Evolutionary conservation across 768 basidiomycete genomes (phyloP).

Genomic region (Lanmaoa pseudosensibilis): DNA sequence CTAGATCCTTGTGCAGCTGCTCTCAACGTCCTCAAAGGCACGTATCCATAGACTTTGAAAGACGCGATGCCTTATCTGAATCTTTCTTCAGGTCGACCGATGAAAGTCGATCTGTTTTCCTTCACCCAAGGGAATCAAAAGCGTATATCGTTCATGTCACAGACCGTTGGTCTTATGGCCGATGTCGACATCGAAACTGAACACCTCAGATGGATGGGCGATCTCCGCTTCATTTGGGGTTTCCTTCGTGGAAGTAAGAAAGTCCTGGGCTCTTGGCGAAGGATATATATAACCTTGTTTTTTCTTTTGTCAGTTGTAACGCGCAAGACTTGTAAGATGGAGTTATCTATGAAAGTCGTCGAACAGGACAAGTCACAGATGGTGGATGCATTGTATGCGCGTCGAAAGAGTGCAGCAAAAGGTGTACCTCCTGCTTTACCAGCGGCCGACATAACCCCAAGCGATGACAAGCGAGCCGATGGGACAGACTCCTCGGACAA

Average conservation of each 20-base stretch:
- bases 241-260: constrained; percentile 64
- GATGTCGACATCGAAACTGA: constrained; percentile 85
- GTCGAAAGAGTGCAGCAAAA: constrained; percentile 28
- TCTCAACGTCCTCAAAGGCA: constrained; percentile 78
- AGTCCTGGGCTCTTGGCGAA: neutral
- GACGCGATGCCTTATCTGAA: neutral
- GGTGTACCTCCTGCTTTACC: constrained; percentile 8
- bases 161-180: constrained; percentile 81
- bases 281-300: neutral
- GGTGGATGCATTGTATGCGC: constrained; percentile 50
- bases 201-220: constrained; percentile 84
- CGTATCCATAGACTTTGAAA: neutral
- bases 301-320: constrained; percentile 46
- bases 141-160: constrained; percentile 78
- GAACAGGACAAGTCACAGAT: constrained; percentile 72
- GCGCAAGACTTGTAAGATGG: constrained; percentile 65
- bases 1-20: constrained; percentile 70
- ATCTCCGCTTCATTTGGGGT: constrained; percentile 72
- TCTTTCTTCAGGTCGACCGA: constrained; percentile 54
- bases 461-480: constrained; percentile 15
- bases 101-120: constrained; percentile 77
- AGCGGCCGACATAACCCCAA: constrained; percentile 9
- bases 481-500: constrained; percentile 44
- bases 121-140: constrained; percentile 65
- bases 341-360: constrained; percentile 67